Conservation (phyloP, 495 filamentous ascomycete genomes). For the Aspergillus sclerotiicarbonarius region DNA sequence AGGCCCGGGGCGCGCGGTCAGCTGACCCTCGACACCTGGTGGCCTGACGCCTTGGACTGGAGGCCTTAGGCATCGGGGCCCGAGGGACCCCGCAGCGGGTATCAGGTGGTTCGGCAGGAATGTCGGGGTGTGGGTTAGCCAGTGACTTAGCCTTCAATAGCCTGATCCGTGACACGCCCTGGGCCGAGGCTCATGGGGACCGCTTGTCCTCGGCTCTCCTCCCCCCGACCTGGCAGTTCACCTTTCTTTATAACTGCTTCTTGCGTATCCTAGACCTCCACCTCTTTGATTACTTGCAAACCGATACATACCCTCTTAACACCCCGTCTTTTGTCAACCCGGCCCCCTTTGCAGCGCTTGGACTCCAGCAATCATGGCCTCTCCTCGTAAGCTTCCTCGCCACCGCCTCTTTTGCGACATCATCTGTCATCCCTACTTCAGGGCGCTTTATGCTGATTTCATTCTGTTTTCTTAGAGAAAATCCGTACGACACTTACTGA, state of each 20-base stretch:
- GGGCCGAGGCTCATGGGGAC: constrained; percentile 18
- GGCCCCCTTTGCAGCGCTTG: constrained; percentile 11
- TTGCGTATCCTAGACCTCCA: constrained; percentile 9
- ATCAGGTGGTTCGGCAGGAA: constrained; percentile 8
- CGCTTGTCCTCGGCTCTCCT: constrained; percentile 22
- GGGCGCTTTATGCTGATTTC: constrained; percentile 23
- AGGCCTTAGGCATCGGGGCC: neutral
- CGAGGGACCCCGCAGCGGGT: constrained; percentile 6
- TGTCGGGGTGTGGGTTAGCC: constrained; percentile 1
- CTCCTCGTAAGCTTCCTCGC: constrained; percentile 64
- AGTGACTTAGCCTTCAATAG: neutral
- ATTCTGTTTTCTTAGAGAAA: constrained; percentile 55
- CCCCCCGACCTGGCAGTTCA: constrained; percentile 2
- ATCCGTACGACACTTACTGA: constrained; percentile 88
- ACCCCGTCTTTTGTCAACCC: constrained; percentile 14
- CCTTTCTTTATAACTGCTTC: constrained; percentile 14
- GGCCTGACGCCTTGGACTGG: neutral
- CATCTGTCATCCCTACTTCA: constrained; percentile 14
- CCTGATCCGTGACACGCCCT: constrained; percentile 6
- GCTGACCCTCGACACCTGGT: constrained; percentile 11
- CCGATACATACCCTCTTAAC: constrained; percentile 12
- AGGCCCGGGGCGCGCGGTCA: constrained; percentile 11
- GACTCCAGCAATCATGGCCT: constrained; percentile 61
- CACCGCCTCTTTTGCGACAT: constrained; percentile 11
- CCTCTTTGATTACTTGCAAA: constrained; percentile 22